Conservation (phyloP, 306 rosid species). For the Sechiopsis laciniata region DNA sequence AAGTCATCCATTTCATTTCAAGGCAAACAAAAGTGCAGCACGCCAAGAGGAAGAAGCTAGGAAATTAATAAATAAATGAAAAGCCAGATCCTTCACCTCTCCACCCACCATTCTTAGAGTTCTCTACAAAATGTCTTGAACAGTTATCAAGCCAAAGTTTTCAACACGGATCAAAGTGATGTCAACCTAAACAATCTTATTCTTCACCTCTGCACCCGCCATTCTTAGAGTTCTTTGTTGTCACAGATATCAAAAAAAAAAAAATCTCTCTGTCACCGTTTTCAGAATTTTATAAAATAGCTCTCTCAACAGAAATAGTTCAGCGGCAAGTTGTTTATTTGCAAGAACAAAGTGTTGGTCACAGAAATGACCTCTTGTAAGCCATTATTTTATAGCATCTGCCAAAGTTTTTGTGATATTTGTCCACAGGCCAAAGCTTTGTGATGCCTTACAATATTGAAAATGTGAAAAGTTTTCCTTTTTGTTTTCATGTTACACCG, state of each 20-base stretch:
- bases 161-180: not conserved
- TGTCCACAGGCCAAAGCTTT: not conserved
- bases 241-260: no score
- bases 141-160: not conserved
- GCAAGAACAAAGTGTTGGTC: not conserved
- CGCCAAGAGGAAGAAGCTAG: not conserved
- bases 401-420: not conserved
- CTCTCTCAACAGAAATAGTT: not conserved
- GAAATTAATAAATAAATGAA: no score
- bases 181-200: not conserved
- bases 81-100: not conserved
- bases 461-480: not conserved
- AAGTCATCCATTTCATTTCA: not conserved
- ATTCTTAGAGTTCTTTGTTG: no score
- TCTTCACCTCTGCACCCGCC: no score
- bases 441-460: not conserved
- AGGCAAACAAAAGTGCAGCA: not conserved
- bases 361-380: not conserved
- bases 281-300: not conserved
- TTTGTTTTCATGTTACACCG: not conserved
- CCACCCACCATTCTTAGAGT: slow-evolving; percentile 1
- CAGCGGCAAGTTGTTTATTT: not conserved
- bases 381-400: no score
- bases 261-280: no score
- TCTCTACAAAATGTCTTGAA: not conserved